These are phyloP conservation scores for Blumeriella jaapii DNA, from an alignment of 2,329 filamentous ascomycete genomes.

Conservation along the genomic window DNA sequence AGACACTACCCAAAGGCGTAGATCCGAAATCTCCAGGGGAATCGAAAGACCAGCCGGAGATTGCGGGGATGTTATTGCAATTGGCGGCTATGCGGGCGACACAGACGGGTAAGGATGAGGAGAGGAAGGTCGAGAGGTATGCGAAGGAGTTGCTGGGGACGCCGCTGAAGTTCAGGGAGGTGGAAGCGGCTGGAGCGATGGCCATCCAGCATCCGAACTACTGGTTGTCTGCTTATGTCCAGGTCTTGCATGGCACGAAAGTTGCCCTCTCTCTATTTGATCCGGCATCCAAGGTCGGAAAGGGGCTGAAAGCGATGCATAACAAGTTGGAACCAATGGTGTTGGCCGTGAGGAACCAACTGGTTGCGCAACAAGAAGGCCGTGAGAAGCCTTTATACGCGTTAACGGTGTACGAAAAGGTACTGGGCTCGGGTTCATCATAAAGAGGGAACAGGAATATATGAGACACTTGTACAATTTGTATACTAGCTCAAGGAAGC, in stretches of 20 bases:
- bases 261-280: slow-evolving; percentile 28
- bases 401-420: slow-evolving; percentile 4
- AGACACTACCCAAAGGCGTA: slow-evolving; percentile 4
- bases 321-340: slow-evolving; percentile 7
- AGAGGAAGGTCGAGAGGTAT: slow-evolving; percentile 30
- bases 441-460: neutral
- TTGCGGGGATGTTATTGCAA: slow-evolving; percentile 32
- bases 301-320: slow-evolving; percentile 9
- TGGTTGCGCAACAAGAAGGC: neutral
- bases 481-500: slow-evolving; percentile 44
- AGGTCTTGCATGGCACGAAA: slow-evolving; percentile 32
- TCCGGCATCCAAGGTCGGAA: slow-evolving; percentile 8
- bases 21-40: slow-evolving; percentile 18
- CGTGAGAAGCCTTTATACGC: neutral
- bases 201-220: neutral
- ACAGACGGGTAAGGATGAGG: slow-evolving; percentile 29
- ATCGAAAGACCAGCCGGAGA: slow-evolving; percentile 26
- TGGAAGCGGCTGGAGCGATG: slow-evolving; percentile 6
- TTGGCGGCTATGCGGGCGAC: slow-evolving; percentile 33
- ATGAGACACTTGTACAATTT: neutral
- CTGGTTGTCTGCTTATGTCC: slow-evolving; percentile 15
- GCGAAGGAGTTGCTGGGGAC: slow-evolving; percentile 21
- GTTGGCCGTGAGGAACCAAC: neutral
- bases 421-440: slow-evolving; percentile 3
- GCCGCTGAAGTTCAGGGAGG: slow-evolving; percentile 8